Conservation (phyloP, 192 early-diverging fungal species). For the Neocallimastix lanati region DNA sequence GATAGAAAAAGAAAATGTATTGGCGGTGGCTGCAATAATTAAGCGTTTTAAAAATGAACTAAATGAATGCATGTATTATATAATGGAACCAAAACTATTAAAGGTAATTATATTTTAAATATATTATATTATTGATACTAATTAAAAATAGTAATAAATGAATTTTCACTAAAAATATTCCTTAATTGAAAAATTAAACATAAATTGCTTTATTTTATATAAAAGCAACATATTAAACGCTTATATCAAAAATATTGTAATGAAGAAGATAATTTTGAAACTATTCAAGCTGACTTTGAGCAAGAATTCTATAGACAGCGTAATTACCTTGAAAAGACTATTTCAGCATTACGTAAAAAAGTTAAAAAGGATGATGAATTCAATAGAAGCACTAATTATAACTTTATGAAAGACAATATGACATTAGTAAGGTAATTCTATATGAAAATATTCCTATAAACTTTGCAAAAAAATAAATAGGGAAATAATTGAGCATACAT, state of each 20-base stretch:
- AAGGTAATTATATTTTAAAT: slow-evolving; percentile 12
- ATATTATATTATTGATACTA: background rate
- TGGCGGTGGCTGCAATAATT: slow-evolving; percentile 15
- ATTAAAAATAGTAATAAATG: no score
- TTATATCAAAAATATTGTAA: slow-evolving; percentile 45
- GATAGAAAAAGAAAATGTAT: slow-evolving; percentile 17
- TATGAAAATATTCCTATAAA: no score
- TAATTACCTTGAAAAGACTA: slow-evolving; percentile 35
- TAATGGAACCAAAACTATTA: slow-evolving; percentile 38
- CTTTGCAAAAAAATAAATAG: no score
- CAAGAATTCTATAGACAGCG: slow-evolving; percentile 33
- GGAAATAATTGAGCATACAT: no score
- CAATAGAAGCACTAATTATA: background rate
- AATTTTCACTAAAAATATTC: no score
- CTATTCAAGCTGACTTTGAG: slow-evolving; percentile 24
- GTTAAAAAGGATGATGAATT: slow-evolving; percentile 26
- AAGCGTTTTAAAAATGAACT: slow-evolving; percentile 34
- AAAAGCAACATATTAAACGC: slow-evolving; percentile 18
- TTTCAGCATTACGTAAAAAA: slow-evolving; percentile 25
- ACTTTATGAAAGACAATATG: background rate
- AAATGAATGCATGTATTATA: slow-evolving; percentile 27
- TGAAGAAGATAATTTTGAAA: slow-evolving; percentile 9
- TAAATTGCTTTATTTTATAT: background rate
- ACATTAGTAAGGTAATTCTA: background rate
- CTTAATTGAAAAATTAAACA: no score